phyloP scores from a whole-genome alignment of 768 basidiomycete genomes.

The Leccinellum rugosiceps region DNA sequence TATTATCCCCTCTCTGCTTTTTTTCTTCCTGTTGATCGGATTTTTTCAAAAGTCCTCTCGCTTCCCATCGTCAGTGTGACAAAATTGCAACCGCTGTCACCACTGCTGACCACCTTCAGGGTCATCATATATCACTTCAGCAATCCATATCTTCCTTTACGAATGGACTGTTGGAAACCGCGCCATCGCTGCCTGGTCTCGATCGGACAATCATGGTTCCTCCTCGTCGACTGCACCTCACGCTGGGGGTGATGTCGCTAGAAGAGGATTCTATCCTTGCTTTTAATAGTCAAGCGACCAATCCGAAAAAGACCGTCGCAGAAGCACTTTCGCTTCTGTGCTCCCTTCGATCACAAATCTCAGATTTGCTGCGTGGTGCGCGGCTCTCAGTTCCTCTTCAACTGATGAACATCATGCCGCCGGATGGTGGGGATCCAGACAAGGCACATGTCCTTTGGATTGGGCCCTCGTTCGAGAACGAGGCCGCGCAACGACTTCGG shows the following conservation, averaged over 20 bases:
- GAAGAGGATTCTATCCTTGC: conserved; percentile 16
- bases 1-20: not conserved
- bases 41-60: conserved; percentile 23
- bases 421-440: conserved; percentile 33
- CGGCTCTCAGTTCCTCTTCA: conserved; percentile 42
- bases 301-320: conserved; percentile 31
- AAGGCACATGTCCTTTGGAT: conserved; percentile 56
- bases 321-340: conserved; percentile 44
- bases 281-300: not conserved
- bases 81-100: conserved; percentile 24
- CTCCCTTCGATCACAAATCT: conserved; percentile 38
- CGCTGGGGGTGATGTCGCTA: conserved; percentile 72
- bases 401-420: conserved; percentile 48
- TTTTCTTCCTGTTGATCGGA: conserved; percentile 5
- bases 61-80: conserved; percentile 30
- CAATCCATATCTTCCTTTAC: conserved; percentile 37
- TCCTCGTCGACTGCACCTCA: conserved; percentile 62
- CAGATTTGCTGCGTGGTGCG: conserved; percentile 35
- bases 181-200: conserved; percentile 44
- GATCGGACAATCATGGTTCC: conserved; percentile 58
- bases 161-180: conserved; percentile 15
- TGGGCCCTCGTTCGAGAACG: conserved; percentile 41
- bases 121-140: conserved; percentile 41
- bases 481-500: conserved; percentile 30
- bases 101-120: conserved; percentile 26